Conservation (phyloP, 768 basidiomycete genomes). For the Tricholoma sp. region DNA sequence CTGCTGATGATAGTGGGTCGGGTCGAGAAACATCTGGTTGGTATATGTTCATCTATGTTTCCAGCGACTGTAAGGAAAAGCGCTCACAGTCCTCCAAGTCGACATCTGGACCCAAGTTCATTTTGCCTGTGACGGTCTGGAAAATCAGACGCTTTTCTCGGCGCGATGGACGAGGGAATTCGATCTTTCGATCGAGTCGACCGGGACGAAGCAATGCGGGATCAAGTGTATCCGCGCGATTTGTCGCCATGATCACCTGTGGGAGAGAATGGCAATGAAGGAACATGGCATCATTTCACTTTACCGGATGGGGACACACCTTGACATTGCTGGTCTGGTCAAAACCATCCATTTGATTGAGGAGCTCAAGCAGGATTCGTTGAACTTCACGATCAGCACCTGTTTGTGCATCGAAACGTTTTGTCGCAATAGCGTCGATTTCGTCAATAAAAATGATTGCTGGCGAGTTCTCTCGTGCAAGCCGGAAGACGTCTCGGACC, state of each 20-base stretch:
- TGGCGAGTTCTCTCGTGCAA: slow-evolving; percentile 95
- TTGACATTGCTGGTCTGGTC: slow-evolving; percentile 99
- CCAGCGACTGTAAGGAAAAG: background rate
- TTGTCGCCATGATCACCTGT: slow-evolving; percentile 99
- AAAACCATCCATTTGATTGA: slow-evolving; percentile 99
- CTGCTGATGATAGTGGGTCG: slow-evolving; percentile 91
- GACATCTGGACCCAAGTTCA: slow-evolving; percentile 97
- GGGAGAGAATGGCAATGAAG: background rate
- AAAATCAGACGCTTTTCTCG: slow-evolving; percentile 96
- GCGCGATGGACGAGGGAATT: slow-evolving; percentile 92
- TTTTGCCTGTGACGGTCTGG: slow-evolving; percentile 95
- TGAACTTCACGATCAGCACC: slow-evolving; percentile 99
- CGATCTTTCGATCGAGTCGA: slow-evolving; percentile 97
- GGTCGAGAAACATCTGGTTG: slow-evolving; percentile 88
- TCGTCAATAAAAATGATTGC: slow-evolving; percentile 99
- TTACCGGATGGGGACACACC: slow-evolving; percentile 40
- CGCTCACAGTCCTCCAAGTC: slow-evolving; percentile 95
- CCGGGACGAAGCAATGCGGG: slow-evolving; percentile 96
- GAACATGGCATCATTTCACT: background rate
- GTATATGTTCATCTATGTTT: slow-evolving; percentile 10
- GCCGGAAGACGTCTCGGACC: slow-evolving; percentile 98
- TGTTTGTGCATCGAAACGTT: slow-evolving; percentile 98
- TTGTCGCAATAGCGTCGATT: slow-evolving; percentile 97
- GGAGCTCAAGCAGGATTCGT: slow-evolving; percentile 91
- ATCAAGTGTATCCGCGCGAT: slow-evolving; percentile 96